phyloP scores from a whole-genome alignment of 441 rosid species.

The Francoa sonchifolia region DNA sequence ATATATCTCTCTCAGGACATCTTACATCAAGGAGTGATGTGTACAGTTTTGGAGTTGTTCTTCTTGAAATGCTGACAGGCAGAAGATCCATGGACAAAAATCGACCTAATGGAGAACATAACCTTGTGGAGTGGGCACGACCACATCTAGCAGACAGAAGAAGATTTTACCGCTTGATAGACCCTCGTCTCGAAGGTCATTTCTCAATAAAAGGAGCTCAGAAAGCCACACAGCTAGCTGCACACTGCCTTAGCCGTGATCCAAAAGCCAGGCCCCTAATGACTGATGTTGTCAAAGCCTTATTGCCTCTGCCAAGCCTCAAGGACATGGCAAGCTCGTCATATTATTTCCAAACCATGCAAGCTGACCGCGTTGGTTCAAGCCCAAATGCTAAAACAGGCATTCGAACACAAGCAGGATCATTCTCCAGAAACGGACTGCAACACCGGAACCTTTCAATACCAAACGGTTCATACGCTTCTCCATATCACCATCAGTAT shows the following conservation, averaged over 20 bases:
- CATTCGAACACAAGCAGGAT: constrained; percentile 18
- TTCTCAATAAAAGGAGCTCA: constrained; percentile 13
- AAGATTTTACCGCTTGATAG: constrained; percentile 23
- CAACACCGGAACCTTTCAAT: constrained; percentile 27
- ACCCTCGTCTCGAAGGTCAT: constrained; percentile 29
- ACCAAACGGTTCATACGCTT: constrained; percentile 21
- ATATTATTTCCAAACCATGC: constrained; percentile 28
- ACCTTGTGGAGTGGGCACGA: constrained; percentile 34
- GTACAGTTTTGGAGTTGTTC: constrained; percentile 38
- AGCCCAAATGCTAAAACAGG: constrained; percentile 23
- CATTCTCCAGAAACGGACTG: constrained; percentile 25
- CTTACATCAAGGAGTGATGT: constrained; percentile 38
- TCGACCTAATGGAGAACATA: constrained; percentile 5
- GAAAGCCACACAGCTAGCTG: constrained; percentile 21
- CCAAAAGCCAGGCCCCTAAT: constrained; percentile 25
- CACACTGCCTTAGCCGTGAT: constrained; percentile 25
- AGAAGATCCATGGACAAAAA: constrained; percentile 13
- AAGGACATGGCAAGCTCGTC: constrained; percentile 46
- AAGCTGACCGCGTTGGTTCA: constrained; percentile 22
- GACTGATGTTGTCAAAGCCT: constrained; percentile 31
- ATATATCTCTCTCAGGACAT: constrained; percentile 21
- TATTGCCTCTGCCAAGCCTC: constrained; percentile 26
- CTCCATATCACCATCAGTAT: constrained; percentile 28
- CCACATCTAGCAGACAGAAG: constrained; percentile 24
- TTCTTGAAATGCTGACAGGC: constrained; percentile 39